Evolutionary conservation across 176 grass and related monocot genomes (phyloP), one percentile per base, ranked within the genome.

Genomic region (Cenchrus fungigraminus): DNA sequence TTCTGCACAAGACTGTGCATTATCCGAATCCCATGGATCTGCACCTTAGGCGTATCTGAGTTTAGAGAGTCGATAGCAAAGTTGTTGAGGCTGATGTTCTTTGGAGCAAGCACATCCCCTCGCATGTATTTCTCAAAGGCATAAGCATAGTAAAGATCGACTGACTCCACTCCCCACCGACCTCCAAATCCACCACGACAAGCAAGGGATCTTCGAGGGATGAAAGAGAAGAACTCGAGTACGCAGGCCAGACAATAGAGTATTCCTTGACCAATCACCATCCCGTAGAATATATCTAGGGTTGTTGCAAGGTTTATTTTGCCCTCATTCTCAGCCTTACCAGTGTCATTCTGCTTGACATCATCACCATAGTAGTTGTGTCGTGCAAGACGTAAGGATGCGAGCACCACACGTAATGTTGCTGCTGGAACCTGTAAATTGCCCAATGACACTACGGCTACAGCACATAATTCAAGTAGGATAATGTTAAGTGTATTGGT

Each of bases 391-490:
- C 70, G 68, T 2, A 0, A 0, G 8, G 52, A 0, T 70, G 86
- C 7, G 31, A 83, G 9, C 19, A 0, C 63, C 0, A 82, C 11
- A 9, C 79, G 73, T 0, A 22, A 0, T 0, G 6, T 1, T 3
- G 80, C 65, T n/a, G 65, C 64, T 31, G 80, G 73, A 16, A 88
- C 54, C 73, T 88, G 86, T 1, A 88, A 19, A 46, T 78, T 83
- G 9, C 80, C 80, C 20, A 88, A 63, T n/a, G 73, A 72, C 11
- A 31, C 3, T 2, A 44, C 1, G 0, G 71, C 7, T 62, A 71
- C 0, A 15, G 47, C 57, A 11, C 0, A 0, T 44, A 17, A 2
- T 6, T 12, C 1, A 1, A 1, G 0, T 0, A 1, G 0, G 62
- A 50, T 7, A 66, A 7, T 12, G 31, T 2, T 31, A 25, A 25